phyloP scores from a whole-genome alignment of 2,329 filamentous ascomycete species.

The Venturia effusa region DNA sequence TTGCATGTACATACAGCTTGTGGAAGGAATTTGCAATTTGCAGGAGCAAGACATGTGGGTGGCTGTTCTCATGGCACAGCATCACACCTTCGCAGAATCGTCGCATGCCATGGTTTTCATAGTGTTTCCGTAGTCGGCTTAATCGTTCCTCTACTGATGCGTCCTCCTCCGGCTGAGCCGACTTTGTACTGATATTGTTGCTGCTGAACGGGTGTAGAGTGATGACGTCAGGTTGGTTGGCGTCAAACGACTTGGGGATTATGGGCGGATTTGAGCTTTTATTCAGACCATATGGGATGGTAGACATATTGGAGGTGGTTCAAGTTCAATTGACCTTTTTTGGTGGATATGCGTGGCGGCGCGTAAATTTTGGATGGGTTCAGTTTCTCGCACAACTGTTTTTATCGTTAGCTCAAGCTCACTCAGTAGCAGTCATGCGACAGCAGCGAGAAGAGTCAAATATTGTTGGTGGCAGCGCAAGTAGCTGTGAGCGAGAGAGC shows the following conservation, averaged over 20 bases:
- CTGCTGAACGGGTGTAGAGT: conserved; percentile 91
- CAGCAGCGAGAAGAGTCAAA: neutral
- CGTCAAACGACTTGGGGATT: conserved; percentile 73
- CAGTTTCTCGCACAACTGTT: neutral
- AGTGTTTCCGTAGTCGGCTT: conserved; percentile 93
- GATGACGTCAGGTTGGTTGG: conserved; percentile 80
- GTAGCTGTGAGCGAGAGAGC: neutral
- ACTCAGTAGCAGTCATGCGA: neutral
- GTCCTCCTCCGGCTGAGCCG: conserved; percentile 95
- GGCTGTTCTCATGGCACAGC: conserved; percentile 97
- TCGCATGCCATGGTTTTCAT: conserved; percentile 84
- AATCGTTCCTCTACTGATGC: conserved; percentile 87
- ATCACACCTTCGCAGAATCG: conserved; percentile 94
- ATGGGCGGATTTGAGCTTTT: conserved; percentile 39
- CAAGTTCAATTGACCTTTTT: neutral
- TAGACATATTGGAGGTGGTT: conserved; percentile 7
- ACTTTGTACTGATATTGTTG: conserved; percentile 98
- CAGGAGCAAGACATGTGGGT: conserved; percentile 96
- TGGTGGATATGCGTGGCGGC: neutral
- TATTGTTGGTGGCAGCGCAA: neutral
- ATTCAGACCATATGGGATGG: conserved; percentile 1
- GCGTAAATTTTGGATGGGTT: neutral
- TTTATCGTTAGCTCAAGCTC: neutral
- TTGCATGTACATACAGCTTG: conserved; percentile 55
- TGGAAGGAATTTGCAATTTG: conserved; percentile 99